phyloP scores from a whole-genome alignment of 2,329 filamentous ascomycete species.

The Trichoderma asperellum region DNA sequence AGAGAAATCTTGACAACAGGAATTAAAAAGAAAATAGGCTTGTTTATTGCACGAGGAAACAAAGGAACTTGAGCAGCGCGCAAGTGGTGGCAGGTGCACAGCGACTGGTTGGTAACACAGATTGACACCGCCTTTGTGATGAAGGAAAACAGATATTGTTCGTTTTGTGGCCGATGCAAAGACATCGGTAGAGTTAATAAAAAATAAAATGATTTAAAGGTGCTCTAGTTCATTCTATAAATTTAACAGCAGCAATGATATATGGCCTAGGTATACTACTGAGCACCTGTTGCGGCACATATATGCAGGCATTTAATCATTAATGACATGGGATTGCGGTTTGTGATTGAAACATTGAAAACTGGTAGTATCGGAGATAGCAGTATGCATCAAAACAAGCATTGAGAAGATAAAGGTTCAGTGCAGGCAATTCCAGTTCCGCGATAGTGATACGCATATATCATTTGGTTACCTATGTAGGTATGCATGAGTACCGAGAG shows the following conservation, averaged over 20 bases:
- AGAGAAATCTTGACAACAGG: neutral
- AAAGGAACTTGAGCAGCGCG: neutral
- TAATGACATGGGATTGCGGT: neutral
- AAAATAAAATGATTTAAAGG: neutral
- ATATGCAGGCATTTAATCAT: neutral
- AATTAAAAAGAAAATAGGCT: too few species aligned
- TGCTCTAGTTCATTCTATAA: neutral
- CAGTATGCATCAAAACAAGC: neutral
- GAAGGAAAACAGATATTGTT: neutral
- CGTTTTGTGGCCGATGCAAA: neutral
- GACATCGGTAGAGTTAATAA: neutral
- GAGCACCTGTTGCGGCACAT: neutral
- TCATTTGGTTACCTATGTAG: neutral
- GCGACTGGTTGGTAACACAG: neutral
- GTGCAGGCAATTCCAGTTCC: neutral
- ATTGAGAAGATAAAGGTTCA: neutral
- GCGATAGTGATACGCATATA: neutral
- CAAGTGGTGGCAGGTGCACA: constrained; percentile 15
- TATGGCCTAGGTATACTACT: neutral
- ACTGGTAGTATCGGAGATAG: neutral
- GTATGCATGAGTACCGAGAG: neutral
- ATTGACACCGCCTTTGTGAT: neutral
- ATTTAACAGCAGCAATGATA: neutral
- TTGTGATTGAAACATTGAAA: neutral
- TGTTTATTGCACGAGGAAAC: neutral